Base-by-base conservation (phyloP, 306 rosid species). In the Lotus japonicus region DNA sequence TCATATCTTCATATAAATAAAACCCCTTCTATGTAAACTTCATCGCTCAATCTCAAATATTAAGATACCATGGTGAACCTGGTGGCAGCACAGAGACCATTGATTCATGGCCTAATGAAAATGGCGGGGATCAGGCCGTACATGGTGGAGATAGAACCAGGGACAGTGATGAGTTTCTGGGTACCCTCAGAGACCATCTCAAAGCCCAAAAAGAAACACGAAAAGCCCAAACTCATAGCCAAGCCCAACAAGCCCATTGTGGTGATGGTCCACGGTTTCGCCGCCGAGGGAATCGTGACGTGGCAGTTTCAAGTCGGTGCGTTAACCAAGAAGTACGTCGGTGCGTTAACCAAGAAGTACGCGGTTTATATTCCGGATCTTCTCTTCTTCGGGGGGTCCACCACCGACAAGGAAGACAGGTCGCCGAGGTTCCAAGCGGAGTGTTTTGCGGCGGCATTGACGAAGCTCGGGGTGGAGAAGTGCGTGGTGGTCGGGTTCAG, bases 281-380 rank as follows among this genome's bases (percentile, higher is more conserved):
- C 97, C 0, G 74, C 79, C 0, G 98, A 92, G 41, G 98, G 98
- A 1, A 83, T 92, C 0, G 92, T 92, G 70, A 91, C 97, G 39
- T 91, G 97, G 97, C 94, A 86, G 63, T 91, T 91, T 43, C 97
- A 91, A 63, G n/a, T n/a, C n/a, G n/a, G n/a, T n/a, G n/a, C n/a
- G n/a, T n/a, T n/a, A n/a, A n/a, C n/a, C n/a, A n/a, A n/a, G n/a
- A n/a, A n/a, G n/a, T n/a, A n/a, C n/a, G 75, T 91, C 0, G 97
- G 96, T 0, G 85, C 96, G 1, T 28, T 91, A 31, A 61, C 89
- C 0, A 91, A 91, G 48, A 80, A 78, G 0, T 88, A 86, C 85
- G 73, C 96, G 0, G 97, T 91, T n/a, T 88, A 88, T 50, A 85
- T 91, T 13, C 97, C 97, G 0, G 97, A 91, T 57, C 91, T 91